phyloP scores from a whole-genome alignment of 306 rosid genomes.

The Rubus idaeus region DNA sequence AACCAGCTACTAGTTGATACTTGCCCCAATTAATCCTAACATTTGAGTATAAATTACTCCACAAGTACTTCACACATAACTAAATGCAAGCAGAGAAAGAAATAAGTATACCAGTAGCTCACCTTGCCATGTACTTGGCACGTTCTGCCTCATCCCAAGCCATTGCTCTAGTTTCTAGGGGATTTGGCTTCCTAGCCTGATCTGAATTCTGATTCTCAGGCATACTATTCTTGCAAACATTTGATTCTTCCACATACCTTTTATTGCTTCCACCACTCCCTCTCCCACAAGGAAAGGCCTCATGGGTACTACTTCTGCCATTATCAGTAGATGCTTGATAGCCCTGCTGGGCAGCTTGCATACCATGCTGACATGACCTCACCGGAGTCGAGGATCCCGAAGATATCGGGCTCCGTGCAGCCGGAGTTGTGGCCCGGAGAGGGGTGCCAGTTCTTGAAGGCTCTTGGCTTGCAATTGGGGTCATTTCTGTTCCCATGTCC shows the following conservation, averaged over 20 bases:
- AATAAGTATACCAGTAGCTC: neutral
- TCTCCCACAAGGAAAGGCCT: constrained; percentile 24
- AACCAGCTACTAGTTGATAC: neutral
- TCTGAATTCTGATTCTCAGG: constrained; percentile 42
- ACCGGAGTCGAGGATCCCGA: constrained; percentile 77
- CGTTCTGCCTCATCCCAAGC: constrained; percentile 99
- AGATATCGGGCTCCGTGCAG: constrained; percentile 61
- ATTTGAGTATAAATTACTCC: constrained; percentile 9
- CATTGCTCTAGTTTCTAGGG: constrained; percentile 75
- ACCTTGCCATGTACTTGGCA: constrained; percentile 91
- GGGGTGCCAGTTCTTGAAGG: constrained; percentile 96
- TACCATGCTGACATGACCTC: constrained; percentile 48
- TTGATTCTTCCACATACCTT: constrained; percentile 42
- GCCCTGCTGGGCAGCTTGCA: constrained; percentile 42
- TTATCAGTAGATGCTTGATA: constrained; percentile 24
- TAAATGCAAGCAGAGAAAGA: constrained; percentile 6
- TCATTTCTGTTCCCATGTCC: constrained; percentile 99
- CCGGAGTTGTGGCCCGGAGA: constrained; percentile 76
- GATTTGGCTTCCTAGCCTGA: constrained; percentile 45
- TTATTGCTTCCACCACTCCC: constrained; percentile 29
- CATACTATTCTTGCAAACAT: constrained; percentile 33
- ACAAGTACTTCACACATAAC: neutral
- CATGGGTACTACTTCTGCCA: constrained; percentile 28
- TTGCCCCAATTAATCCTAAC: neutral
- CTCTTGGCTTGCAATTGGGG: constrained; percentile 89